A percentile compares a stretch with the other conserved stretches of the same genome.
phyloP scores from a whole-genome alignment of 1,284 basidiomycete genomes.

The Exobasidium cylindrosporum region DNA sequence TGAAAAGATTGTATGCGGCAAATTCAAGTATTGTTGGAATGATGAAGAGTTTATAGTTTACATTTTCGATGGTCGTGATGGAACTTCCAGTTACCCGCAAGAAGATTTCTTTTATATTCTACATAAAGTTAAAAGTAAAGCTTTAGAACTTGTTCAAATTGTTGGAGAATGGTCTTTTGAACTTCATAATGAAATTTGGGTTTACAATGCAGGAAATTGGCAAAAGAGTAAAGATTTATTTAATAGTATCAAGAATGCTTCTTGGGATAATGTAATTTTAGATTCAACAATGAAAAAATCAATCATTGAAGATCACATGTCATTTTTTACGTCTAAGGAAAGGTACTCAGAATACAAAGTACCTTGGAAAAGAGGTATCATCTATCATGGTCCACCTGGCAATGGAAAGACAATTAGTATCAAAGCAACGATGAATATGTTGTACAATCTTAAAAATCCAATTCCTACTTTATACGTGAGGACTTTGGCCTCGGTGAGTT shows the following conservation, averaged over 20 bases:
- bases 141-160: neutral
- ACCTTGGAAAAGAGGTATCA: constrained; percentile 10
- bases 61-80: constrained; percentile 6
- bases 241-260: neutral
- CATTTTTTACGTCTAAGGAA: constrained; percentile 6
- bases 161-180: constrained; percentile 2
- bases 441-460: neutral
- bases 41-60: constrained; percentile 4
- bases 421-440: constrained; percentile 8
- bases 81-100: neutral
- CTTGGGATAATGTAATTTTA: constrained; percentile 10
- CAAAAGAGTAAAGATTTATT: constrained; percentile 3
- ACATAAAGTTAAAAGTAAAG: neutral
- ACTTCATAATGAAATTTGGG: constrained; percentile 7
- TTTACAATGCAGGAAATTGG: constrained; percentile 2
- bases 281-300: constrained; percentile 1
- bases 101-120: neutral
- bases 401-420: constrained; percentile 11
- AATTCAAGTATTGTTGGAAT: neutral
- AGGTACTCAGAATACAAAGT: neutral
- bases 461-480: constrained; percentile 8
- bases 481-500: constrained; percentile 4
- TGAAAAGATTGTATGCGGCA: neutral
- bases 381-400: constrained; percentile 9
- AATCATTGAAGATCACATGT: constrained; percentile 12